Evolutionary conservation across 164 flowering plant species (phyloP), one percentile per base, ranked within the genome.

Genomic region (Magnolia officinalis): DNA sequence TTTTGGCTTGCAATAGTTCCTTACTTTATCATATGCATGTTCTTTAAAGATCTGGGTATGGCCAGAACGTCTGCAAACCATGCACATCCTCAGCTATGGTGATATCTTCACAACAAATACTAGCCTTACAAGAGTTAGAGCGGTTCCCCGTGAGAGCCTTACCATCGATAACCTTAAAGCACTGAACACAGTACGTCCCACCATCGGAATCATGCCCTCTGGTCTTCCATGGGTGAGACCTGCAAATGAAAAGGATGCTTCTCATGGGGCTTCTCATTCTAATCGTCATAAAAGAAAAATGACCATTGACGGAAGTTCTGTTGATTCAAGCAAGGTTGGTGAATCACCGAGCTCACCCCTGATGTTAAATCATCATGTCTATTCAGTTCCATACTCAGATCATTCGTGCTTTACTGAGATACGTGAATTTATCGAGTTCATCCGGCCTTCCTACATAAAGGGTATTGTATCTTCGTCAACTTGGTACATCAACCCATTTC

Each of bases 161-260:
- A 88, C 87, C 81, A 73, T 87, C 19, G 85, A 89, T 29, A 92
- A 96, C 10, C 70, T 74, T 37, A 31, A 20, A 70, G 70, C 70
- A 45, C 70, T 74, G 76, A 92, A 94, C 76, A 63, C 51, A 49
- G 79, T 83, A 70, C 84, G 84, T 26, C 95, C 97, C 66, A 94
- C 98, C 64, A 91, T 94, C 23, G 98, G 97, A 75, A 88, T 92
- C 73, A 87, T 94, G 91, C 95, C 96, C 50, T 91, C 98, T 76
- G 97, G 98, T 80, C 96, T 90, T 82, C 97, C 98, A 67, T 89
- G 96, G 95, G 73, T 71, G 49, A 88, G 76, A 72, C 78, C 85
- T 59, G 24, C 55, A 20, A 74, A 81, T 71, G 80, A 83, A 55
- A 78, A 77, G 76, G 84, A 73, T 1, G 78, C 67, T 71, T 74